Percentiles rank a stretch among this genome's conserved stretches.
These are phyloP conservation scores for Lasiosphaeris hirsuta DNA, from an alignment of 495 filamentous ascomycete species.

Conservation along the genomic window DNA sequence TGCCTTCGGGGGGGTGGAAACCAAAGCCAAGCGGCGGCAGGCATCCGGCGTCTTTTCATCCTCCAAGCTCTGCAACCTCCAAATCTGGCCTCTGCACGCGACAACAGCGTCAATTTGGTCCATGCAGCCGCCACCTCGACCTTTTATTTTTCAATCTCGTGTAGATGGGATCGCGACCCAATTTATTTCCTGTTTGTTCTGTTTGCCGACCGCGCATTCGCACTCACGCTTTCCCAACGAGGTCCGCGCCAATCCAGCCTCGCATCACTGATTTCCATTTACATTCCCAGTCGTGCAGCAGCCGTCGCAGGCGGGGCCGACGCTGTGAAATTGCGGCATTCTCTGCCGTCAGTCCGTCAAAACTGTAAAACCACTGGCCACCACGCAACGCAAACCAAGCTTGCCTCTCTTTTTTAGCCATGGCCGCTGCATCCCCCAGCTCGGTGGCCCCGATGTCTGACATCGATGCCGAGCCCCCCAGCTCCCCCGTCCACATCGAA, in stretches of 20 bases:
- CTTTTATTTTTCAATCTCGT: background rate
- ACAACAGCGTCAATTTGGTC: background rate
- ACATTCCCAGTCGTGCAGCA: slow-evolving; percentile 5
- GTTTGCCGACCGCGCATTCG: background rate
- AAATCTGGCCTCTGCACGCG: slow-evolving; percentile 11
- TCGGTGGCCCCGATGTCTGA: slow-evolving; percentile 30
- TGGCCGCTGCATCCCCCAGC: slow-evolving; percentile 33
- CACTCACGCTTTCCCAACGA: background rate
- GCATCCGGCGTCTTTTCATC: slow-evolving; percentile 15
- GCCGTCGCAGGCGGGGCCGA: slow-evolving; percentile 9
- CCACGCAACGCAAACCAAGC: background rate
- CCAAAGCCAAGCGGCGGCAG: slow-evolving; percentile 23
- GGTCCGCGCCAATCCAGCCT: background rate
- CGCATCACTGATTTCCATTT: background rate
- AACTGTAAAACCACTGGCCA: slow-evolving; percentile 1
- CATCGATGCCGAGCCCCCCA: slow-evolving; percentile 21
- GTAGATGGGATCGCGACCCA: background rate
- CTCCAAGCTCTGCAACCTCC: background rate
- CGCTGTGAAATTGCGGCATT: slow-evolving; percentile 6
- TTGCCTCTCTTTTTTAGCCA: slow-evolving; percentile 14
- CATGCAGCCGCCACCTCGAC: background rate
- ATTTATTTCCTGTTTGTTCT: background rate
- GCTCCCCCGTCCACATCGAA: slow-evolving; percentile 30
- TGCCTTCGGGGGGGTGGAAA: slow-evolving; percentile 19
- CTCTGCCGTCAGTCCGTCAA: slow-evolving; percentile 2